A percentile compares a stretch with the other conserved stretches of the same genome.
phyloP scores from a whole-genome alignment of 495 filamentous ascomycete genomes.

The Penicillium manginii region DNA sequence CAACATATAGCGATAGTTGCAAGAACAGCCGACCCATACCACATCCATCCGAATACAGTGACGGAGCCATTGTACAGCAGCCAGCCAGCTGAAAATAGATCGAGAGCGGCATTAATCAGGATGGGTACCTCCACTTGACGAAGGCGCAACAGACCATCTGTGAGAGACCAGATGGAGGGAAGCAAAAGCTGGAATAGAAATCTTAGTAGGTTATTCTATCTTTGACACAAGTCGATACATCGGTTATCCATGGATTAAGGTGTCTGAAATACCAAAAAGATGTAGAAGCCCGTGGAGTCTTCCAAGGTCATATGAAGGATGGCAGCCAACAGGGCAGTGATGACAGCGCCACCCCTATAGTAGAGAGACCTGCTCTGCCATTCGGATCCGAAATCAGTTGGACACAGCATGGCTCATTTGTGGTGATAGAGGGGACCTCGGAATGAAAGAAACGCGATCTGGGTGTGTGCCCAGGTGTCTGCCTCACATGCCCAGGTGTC shows the following conservation, averaged over 20 bases:
- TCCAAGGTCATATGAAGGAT: slow-evolving; percentile 4
- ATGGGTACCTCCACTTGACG: background rate
- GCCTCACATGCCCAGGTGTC: background rate
- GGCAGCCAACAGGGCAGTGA: background rate
- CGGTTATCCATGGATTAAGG: no score
- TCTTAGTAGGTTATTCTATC: background rate
- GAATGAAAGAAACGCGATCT: background rate
- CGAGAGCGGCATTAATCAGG: background rate
- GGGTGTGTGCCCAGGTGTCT: no score
- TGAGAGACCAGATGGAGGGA: slow-evolving; percentile 1
- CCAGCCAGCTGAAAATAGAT: background rate
- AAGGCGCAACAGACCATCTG: slow-evolving; percentile 1
- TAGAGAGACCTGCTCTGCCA: slow-evolving; percentile 4
- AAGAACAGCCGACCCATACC: background rate
- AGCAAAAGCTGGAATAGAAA: background rate
- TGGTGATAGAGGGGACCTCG: background rate
- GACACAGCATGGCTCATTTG: background rate
- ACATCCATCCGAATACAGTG: slow-evolving; percentile 1
- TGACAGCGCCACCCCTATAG: slow-evolving; percentile 4
- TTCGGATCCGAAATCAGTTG: slow-evolving; percentile 3
- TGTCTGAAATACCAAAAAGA: background rate
- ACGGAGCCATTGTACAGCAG: background rate
- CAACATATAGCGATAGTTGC: background rate
- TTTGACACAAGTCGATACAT: background rate
- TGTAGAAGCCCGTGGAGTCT: background rate